Conservation (phyloP, 2,329 filamentous ascomycete species). For the Beauveria rudraprayagi region DNA sequence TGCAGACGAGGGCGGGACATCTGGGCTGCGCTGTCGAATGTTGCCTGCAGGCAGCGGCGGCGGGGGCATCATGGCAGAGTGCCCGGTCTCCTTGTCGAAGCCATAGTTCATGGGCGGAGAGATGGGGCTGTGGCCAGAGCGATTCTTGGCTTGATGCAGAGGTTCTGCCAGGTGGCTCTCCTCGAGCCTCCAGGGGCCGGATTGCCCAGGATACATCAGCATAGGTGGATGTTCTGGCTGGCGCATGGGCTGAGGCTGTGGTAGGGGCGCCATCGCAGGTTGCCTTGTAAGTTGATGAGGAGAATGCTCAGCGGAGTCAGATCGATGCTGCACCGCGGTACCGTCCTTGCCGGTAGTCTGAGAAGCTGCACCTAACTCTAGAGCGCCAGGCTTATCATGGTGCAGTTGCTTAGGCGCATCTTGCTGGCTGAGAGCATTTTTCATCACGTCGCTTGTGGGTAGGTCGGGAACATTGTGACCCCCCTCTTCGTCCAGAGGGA, state of each 20-base stretch:
- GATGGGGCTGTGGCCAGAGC: conserved; percentile 23
- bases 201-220: conserved; percentile 19
- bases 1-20: conserved; percentile 43
- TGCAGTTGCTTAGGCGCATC: background rate
- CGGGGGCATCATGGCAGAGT: conserved; percentile 13
- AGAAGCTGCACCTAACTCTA: background rate
- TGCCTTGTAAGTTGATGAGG: background rate
- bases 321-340: background rate
- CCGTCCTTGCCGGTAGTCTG: background rate
- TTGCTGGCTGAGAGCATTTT: background rate
- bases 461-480: background rate
- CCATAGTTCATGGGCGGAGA: conserved; percentile 26
- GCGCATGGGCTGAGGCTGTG: background rate
- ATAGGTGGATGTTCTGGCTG: conserved; percentile 6
- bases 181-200: conserved; percentile 45
- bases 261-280: background rate
- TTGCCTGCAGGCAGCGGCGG: conserved; percentile 8
- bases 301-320: background rate
- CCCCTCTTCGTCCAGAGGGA: conserved; percentile 26
- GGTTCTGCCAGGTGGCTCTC: conserved; percentile 48
- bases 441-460: background rate
- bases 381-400: background rate
- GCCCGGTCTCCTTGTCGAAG: conserved; percentile 46
- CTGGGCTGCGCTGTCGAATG: conserved; percentile 21
- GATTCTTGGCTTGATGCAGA: conserved; percentile 29